A percentile compares a stretch with the other conserved stretches of the same genome.
phyloP scores from a whole-genome alignment of 73 alveolate genomes.

The Stentor roeselii region DNA sequence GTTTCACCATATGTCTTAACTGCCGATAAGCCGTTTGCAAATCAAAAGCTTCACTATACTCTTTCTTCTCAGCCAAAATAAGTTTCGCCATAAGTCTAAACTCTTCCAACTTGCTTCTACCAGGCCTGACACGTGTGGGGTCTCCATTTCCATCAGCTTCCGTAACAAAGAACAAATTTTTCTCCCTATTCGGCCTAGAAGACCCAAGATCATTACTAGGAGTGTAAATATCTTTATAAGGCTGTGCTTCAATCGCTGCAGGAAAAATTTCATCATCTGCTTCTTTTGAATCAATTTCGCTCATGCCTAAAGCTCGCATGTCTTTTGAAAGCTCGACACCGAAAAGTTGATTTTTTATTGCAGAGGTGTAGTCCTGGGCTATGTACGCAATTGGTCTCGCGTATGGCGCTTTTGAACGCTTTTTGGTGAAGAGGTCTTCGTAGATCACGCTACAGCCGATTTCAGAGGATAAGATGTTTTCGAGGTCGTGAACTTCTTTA shows the following conservation, averaged over 20 bases:
- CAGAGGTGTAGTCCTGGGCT: slow-evolving; percentile 23
- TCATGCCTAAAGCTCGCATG: slow-evolving; percentile 8
- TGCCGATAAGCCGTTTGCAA: slow-evolving; percentile 29
- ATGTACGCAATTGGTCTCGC: slow-evolving; percentile 27
- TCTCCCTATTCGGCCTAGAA: slow-evolving; percentile 9
- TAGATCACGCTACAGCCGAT: slow-evolving; percentile 52
- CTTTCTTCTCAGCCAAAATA: slow-evolving; percentile 12
- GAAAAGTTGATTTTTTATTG: not conserved
- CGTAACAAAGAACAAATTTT: not conserved
- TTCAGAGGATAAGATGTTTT: slow-evolving; percentile 29
- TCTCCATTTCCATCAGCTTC: slow-evolving; percentile 23
- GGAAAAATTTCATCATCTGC: not conserved
- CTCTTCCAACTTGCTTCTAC: slow-evolving; percentile 22
- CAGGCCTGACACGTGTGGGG: not conserved
- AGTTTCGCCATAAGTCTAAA: slow-evolving; percentile 5
- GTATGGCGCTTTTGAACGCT: slow-evolving; percentile 6
- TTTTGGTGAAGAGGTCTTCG: not conserved
- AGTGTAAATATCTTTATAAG: slow-evolving; percentile 27
- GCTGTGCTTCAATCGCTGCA: slow-evolving; percentile 4
- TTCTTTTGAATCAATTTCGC: not conserved
- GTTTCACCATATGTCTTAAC: slow-evolving; percentile 25
- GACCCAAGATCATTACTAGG: slow-evolving; percentile 23
- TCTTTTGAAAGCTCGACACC: slow-evolving; percentile 26
- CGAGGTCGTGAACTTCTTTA: slow-evolving; percentile 37
- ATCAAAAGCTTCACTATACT: slow-evolving; percentile 6